Evolutionary conservation across 2,329 filamentous ascomycete genomes (phyloP).

Genomic region (Sordariomycetes sp.): DNA sequence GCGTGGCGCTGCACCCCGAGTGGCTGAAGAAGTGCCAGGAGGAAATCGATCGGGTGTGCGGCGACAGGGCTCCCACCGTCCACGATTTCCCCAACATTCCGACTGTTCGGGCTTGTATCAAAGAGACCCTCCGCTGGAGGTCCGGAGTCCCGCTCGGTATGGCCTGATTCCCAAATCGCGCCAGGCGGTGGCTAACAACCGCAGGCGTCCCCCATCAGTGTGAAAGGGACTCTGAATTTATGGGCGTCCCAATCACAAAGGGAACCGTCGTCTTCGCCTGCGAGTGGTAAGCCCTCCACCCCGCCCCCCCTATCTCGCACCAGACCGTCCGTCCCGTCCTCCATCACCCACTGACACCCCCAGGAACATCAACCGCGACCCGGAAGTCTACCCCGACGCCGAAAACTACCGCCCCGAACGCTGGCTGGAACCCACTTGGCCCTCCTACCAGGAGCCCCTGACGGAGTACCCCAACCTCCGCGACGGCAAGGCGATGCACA

Average conservation of each 20-base stretch:
- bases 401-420: slow-evolving; percentile 49
- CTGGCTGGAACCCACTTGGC: slow-evolving; percentile 48
- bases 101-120: slow-evolving; percentile 38
- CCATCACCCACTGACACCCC: not conserved
- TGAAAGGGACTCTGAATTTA: slow-evolving; percentile 29
- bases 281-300: slow-evolving; percentile 26
- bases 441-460: slow-evolving; percentile 52
- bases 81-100: slow-evolving; percentile 35
- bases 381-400: slow-evolving; percentile 46
- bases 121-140: slow-evolving; percentile 45
- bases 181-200: not conserved
- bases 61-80: slow-evolving; percentile 35
- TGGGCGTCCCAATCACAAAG: slow-evolving; percentile 32
- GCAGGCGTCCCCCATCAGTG: slow-evolving; percentile 32
- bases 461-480: slow-evolving; percentile 49
- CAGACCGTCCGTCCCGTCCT: not conserved
- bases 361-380: slow-evolving; percentile 45
- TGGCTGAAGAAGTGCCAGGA: slow-evolving; percentile 39
- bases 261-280: slow-evolving; percentile 34
- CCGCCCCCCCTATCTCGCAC: not conserved
- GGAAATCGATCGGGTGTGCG: slow-evolving; percentile 42
- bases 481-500: slow-evolving; percentile 42
- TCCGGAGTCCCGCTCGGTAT: slow-evolving; percentile 38
- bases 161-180: slow-evolving; percentile 6
- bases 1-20: slow-evolving; percentile 36